Percentiles rank a stretch among this genome's conserved stretches.
Evolutionary conservation across 2,329 filamentous ascomycete species (phyloP).

Genomic region (Metarhizium sp.): DNA sequence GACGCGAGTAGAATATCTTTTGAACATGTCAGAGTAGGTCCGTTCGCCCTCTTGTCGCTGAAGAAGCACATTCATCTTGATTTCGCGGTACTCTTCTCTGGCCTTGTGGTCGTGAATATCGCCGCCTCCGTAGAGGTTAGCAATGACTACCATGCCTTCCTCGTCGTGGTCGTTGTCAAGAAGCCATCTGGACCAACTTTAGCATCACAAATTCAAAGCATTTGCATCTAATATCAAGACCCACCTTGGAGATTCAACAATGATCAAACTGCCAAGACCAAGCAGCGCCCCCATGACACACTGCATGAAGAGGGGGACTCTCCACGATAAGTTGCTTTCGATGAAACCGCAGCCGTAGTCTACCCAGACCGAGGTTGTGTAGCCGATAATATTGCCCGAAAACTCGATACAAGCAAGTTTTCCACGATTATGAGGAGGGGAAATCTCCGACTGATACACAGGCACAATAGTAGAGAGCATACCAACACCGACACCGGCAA

Average conservation of each 20-base stretch:
- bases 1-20: slow-evolving; percentile 79
- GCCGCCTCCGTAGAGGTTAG: slow-evolving; percentile 90
- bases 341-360: slow-evolving; percentile 97
- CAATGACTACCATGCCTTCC: slow-evolving; percentile 96
- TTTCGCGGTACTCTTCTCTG: slow-evolving; percentile 92
- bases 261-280: slow-evolving; percentile 77
- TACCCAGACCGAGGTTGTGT: slow-evolving; percentile 95
- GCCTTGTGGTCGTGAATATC: slow-evolving; percentile 92
- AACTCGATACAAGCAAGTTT: slow-evolving; percentile 97
- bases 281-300: slow-evolving; percentile 88
- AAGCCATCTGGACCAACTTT: slow-evolving; percentile 61
- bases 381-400: slow-evolving; percentile 92
- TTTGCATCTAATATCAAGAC: slow-evolving; percentile 9
- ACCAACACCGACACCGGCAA: slow-evolving; percentile 80
- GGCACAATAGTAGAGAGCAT: slow-evolving; percentile 87
- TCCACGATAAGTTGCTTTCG: slow-evolving; percentile 77
- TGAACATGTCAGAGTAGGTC: slow-evolving; percentile 90
- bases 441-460: slow-evolving; percentile 91
- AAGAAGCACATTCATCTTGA: slow-evolving; percentile 95
- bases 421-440: slow-evolving; percentile 89
- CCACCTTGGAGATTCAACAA: slow-evolving; percentile 91
- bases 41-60: slow-evolving; percentile 92
- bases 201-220: neutral
- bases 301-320: slow-evolving; percentile 81
- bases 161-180: slow-evolving; percentile 97